These are phyloP conservation scores for Verticillium zaregamsianum DNA, from an alignment of 2,329 filamentous ascomycete species.

Conservation along the genomic window DNA sequence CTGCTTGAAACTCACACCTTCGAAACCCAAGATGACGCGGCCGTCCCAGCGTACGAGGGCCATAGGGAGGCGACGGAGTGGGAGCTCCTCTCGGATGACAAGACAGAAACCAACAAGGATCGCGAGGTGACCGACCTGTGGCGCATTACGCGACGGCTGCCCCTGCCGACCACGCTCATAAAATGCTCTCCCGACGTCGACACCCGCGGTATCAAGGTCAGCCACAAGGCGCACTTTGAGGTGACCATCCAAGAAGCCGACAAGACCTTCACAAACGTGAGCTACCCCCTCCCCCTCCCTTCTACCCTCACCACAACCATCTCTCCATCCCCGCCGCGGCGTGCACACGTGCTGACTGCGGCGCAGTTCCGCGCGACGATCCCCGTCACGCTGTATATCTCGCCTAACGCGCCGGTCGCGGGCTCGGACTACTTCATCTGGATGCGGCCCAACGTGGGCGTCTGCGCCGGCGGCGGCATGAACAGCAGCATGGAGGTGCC, in stretches of 20 bases:
- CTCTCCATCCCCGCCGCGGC: not conserved
- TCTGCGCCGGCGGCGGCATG: not conserved
- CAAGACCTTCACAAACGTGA: not conserved
- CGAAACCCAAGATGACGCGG: not conserved
- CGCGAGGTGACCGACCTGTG: not conserved
- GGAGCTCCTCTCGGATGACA: not conserved
- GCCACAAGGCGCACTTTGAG: not conserved
- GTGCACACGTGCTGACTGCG: not conserved
- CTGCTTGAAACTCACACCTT: conserved; percentile 3
- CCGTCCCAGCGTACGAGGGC: not conserved
- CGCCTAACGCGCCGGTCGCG: conserved; percentile 1
- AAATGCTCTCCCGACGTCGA: conserved; percentile 4
- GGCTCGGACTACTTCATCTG: not conserved
- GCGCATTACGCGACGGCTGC: not conserved
- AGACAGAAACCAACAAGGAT: not conserved
- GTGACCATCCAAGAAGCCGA: not conserved
- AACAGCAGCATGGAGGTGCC: not conserved
- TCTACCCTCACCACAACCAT: not conserved
- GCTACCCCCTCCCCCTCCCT: not conserved
- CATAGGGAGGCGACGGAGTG: conserved; percentile 1
- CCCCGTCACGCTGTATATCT: conserved; percentile 3
- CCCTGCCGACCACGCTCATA: conserved; percentile 1
- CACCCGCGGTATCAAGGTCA: not conserved
- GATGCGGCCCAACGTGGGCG: not conserved
- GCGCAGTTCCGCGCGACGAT: not conserved